A percentile compares a stretch with the other conserved stretches of the same genome.
Evolutionary conservation across 768 basidiomycete species (phyloP).

Genomic region (Lactifluus hygrophoroides): DNA sequence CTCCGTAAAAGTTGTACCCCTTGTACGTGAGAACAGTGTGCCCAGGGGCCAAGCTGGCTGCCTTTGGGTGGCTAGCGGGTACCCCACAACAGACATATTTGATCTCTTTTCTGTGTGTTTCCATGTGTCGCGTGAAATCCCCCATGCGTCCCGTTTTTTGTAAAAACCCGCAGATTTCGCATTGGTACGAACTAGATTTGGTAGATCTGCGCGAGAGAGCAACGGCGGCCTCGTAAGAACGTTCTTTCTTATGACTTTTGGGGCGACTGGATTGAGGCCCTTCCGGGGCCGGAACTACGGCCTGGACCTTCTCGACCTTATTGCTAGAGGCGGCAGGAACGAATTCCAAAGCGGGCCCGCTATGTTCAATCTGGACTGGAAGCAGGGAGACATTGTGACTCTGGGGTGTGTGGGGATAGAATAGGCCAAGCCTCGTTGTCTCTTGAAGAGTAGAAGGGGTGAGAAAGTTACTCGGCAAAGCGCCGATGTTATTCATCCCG

Average conservation of each 20-base stretch:
- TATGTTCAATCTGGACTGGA: not conserved
- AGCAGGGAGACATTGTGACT: not conserved
- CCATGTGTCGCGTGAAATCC: conserved; percentile 6
- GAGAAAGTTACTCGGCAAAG: not conserved
- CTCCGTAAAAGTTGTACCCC: not conserved
- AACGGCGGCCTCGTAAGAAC: not conserved
- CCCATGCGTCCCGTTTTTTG: conserved; percentile 3
- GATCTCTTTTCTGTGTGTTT: not conserved
- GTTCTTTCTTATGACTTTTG: not conserved
- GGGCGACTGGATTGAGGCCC: not conserved
- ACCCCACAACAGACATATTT: conserved; percentile 12
- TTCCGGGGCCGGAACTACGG: not conserved
- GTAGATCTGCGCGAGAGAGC: too few species aligned
- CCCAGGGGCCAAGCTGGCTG: not conserved
- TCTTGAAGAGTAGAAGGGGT: not conserved
- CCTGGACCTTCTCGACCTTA: not conserved
- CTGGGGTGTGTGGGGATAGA: not conserved
- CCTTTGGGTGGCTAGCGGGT: not conserved
- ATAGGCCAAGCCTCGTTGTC: conserved; percentile 6
- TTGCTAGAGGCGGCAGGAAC: not conserved
- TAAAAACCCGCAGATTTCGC: not conserved
- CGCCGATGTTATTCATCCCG: not conserved
- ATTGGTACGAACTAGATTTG: not conserved
- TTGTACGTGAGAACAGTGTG: not conserved
- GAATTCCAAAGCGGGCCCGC: not conserved